These are phyloP conservation scores for Colletotrichum sp. DNA, from an alignment of 2,329 filamentous ascomycete genomes.

Conservation along the genomic window DNA sequence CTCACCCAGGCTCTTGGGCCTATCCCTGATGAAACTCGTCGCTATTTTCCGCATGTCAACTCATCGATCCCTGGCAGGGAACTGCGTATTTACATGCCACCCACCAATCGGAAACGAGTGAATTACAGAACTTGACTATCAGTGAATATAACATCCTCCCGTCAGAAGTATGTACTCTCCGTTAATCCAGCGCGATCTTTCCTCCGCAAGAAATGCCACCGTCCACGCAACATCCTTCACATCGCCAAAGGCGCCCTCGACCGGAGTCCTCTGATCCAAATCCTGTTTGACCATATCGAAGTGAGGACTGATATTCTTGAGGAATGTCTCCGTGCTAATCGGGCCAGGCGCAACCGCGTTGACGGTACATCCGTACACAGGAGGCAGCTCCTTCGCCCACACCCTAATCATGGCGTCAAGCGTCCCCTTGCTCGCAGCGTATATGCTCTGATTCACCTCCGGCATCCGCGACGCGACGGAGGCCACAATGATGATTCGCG, in stretches of 20 bases:
- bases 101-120: neutral
- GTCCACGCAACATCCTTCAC: neutral
- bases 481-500: accelerated
- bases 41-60: too few relatives aligned
- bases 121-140: neutral
- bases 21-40: too few relatives aligned
- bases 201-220: neutral
- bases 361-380: too few relatives aligned
- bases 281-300: neutral
- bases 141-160: neutral
- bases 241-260: neutral
- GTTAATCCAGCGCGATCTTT: neutral
- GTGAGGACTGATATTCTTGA: neutral
- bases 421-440: too few relatives aligned
- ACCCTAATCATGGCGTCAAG: too few relatives aligned
- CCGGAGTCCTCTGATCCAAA: neutral
- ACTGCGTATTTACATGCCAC: too few relatives aligned
- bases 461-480: too few relatives aligned
- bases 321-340: neutral
- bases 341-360: too few relatives aligned
- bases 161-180: neutral
- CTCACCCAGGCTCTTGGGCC: too few relatives aligned
- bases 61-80: too few relatives aligned
- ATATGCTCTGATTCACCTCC: too few relatives aligned
- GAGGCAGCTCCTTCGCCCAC: too few relatives aligned